Percentiles rank a stretch among this genome's conserved stretches.
Conservation (phyloP, 192 early-diverging fungal genomes). For the Obelidium mucronatum region DNA sequence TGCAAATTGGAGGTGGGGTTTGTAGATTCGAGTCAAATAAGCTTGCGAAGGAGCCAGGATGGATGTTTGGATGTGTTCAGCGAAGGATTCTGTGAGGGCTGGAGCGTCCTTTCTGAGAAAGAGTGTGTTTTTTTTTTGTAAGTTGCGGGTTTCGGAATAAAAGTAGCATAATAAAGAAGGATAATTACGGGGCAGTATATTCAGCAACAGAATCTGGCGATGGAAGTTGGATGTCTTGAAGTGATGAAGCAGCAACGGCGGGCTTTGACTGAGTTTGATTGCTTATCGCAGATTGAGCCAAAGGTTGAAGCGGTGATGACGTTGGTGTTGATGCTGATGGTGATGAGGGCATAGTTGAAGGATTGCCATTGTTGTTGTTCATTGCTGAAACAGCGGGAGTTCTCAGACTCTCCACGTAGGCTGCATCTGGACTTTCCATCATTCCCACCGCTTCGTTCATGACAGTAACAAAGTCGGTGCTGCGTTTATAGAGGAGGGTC, state of each 20-base stretch:
- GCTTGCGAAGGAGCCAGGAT: background rate
- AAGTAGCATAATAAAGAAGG: too few species aligned
- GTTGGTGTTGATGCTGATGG: too few species aligned
- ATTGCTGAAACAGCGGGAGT: background rate
- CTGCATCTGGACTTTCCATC: too few species aligned
- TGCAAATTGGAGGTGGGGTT: background rate
- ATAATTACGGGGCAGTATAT: background rate
- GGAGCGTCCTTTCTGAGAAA: too few species aligned
- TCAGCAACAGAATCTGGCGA: background rate
- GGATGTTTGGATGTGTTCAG: background rate
- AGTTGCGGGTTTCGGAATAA: too few species aligned
- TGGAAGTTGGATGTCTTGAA: background rate
- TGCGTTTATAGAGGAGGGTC: constrained; percentile 17
- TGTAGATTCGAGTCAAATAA: constrained; percentile 11
- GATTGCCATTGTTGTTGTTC: background rate
- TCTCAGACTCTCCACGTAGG: too few species aligned
- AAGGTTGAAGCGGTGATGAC: background rate
- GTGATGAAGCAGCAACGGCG: background rate
- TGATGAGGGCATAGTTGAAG: too few species aligned
- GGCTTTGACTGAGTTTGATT: background rate
- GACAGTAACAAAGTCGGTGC: constrained; percentile 7
- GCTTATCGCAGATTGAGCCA: background rate
- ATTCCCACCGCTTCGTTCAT: constrained; percentile 4
- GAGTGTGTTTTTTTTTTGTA: background rate
- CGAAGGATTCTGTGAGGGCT: too few species aligned